Evolutionary conservation across 805 yeast genomes (phyloP).

Genomic region (Nakazawaea populi): DNA sequence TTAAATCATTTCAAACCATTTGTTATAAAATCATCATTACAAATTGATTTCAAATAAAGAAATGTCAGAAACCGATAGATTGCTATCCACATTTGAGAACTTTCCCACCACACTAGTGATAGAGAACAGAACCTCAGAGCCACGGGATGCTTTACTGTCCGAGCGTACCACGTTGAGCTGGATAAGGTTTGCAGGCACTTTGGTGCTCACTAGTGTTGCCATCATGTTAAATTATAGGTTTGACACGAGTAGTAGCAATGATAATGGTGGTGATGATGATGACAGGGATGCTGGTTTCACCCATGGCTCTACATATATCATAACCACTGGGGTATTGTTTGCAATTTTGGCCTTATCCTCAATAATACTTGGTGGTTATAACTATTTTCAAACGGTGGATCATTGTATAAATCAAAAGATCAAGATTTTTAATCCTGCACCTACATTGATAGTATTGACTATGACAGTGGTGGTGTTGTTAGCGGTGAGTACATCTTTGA

Average conservation of each 20-base stretch:
- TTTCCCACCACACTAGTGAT: conserved; percentile 19
- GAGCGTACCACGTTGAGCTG: conserved; percentile 49
- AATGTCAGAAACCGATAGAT: conserved; percentile 11
- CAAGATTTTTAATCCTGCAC: conserved; percentile 28
- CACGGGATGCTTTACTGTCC: conserved; percentile 48
- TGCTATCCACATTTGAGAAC: conserved; percentile 11
- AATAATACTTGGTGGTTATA: conserved; percentile 31
- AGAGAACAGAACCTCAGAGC: conserved; percentile 38
- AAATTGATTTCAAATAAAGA: no score
- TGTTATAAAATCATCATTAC: no score
- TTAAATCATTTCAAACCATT: no score
- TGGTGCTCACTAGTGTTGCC: conserved; percentile 41
- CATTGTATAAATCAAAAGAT: conserved; percentile 37
- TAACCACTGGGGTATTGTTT: conserved; percentile 29
- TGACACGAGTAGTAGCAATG: conserved; percentile 21
- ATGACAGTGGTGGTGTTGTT: conserved; percentile 4
- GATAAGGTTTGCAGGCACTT: conserved; percentile 37
- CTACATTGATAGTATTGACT: conserved; percentile 10
- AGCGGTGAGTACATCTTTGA: conserved; percentile 7
- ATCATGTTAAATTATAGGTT: conserved; percentile 39
- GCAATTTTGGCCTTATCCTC: conserved; percentile 31
- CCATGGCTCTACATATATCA: conserved; percentile 18
- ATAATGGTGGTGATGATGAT: conserved; percentile 10
- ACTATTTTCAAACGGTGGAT: conserved; percentile 38
- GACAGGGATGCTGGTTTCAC: conserved; percentile 3